A percentile compares a stretch with the other conserved stretches of the same genome.
Evolutionary conservation across 768 basidiomycete species (phyloP).

Genomic region (Trametopsis cervina): DNA sequence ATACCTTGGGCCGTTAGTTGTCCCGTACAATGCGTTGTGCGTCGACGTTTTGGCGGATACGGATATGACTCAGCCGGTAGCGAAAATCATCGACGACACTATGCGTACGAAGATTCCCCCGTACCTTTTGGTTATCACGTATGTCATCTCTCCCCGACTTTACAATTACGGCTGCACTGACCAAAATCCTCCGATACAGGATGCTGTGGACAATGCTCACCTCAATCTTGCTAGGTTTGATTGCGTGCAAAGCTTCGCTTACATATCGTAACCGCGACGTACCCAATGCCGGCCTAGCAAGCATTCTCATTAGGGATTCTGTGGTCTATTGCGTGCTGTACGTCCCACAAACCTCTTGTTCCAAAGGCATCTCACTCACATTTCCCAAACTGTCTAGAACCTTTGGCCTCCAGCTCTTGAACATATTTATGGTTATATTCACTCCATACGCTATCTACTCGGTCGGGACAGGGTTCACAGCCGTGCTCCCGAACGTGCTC

Average conservation of each 20-base stretch:
- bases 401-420: background rate
- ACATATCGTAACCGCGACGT: background rate
- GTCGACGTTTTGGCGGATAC: too few species aligned
- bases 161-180: too few species aligned
- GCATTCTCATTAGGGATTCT: slow-evolving; percentile 11
- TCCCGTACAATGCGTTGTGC: too few species aligned
- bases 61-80: too few species aligned
- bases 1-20: too few species aligned
- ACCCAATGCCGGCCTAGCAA: slow-evolving; percentile 3
- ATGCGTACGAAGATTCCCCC: slow-evolving; percentile 1
- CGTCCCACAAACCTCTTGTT: background rate
- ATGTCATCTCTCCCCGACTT: background rate
- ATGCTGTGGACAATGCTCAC: slow-evolving; percentile 5
- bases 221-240: slow-evolving; percentile 5
- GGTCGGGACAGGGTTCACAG: slow-evolving; percentile 6
- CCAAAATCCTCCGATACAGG: background rate
- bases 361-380: background rate
- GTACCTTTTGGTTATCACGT: background rate
- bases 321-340: slow-evolving; percentile 8
- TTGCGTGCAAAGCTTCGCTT: slow-evolving; percentile 2
- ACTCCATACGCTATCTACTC: slow-evolving; percentile 5
- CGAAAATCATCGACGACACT: too few species aligned
- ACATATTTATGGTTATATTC: slow-evolving; percentile 1
- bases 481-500: slow-evolving; percentile 10
- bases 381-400: slow-evolving; percentile 1